These are phyloP conservation scores for Beauveria pseudobassiana DNA, from an alignment of 2,329 filamentous ascomycete genomes.

Conservation along the genomic window DNA sequence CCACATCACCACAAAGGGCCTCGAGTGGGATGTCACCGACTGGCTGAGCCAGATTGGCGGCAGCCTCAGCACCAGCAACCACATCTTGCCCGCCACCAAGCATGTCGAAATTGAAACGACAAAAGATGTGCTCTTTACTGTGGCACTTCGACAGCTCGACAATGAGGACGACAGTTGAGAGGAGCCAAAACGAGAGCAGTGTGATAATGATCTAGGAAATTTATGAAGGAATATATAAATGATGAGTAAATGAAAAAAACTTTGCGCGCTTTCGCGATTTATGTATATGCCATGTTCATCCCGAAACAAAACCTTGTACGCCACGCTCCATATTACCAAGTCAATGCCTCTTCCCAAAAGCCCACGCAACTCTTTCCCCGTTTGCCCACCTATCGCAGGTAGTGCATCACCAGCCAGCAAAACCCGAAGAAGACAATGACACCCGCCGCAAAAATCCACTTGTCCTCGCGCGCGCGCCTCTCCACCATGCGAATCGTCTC, in stretches of 20 bases:
- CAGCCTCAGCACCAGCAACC: conserved; percentile 73
- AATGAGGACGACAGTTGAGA: conserved; percentile 23
- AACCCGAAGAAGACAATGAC: conserved; percentile 83
- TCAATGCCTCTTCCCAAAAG: background rate
- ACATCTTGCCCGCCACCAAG: conserved; percentile 51
- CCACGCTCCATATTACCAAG: conserved; percentile 12
- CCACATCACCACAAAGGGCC: conserved; percentile 67
- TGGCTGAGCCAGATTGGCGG: conserved; percentile 75
- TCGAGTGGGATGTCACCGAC: conserved; percentile 84
- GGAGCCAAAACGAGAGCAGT: background rate
- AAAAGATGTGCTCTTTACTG: conserved; percentile 64
- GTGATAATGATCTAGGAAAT: background rate
- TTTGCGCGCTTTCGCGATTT: background rate
- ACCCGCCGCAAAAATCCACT: conserved; percentile 93
- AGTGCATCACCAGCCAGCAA: conserved; percentile 86
- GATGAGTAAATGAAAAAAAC: background rate
- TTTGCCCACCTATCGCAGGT: conserved; percentile 50
- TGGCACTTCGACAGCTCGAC: conserved; percentile 47
- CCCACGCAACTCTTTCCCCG: background rate
- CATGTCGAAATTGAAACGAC: conserved; percentile 57
- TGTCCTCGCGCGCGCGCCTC: conserved; percentile 83
- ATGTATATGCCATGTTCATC: conserved; percentile 4
- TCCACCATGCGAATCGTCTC: conserved; percentile 98
- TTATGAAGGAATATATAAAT: conserved; percentile 8
- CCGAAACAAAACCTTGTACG: conserved; percentile 7